Conservation (phyloP, 345 rosid species). For the Clarkia xantiana region DNA sequence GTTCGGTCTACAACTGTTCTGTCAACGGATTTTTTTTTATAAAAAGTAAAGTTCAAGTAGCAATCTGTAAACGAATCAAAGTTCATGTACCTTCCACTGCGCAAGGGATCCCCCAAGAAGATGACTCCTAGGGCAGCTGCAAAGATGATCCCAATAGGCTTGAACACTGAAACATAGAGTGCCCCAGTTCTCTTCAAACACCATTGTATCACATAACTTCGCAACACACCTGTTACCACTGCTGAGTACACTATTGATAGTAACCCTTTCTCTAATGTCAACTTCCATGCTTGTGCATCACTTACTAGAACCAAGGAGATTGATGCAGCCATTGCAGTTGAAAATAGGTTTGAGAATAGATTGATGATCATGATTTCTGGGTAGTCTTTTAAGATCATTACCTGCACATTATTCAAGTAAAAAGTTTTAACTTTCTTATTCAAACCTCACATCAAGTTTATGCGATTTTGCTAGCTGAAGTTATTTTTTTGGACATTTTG, state of each 20-base stretch:
- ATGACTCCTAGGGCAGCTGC: conserved; percentile 4
- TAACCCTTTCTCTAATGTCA: background rate
- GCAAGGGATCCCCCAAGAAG: conserved; percentile 6
- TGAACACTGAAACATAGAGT: conserved; percentile 6
- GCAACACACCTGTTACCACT: background rate
- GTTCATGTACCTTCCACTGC: conserved; percentile 7
- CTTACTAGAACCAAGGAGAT: background rate
- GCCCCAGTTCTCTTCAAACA: background rate
- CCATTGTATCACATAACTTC: background rate
- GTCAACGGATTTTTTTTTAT: background rate
- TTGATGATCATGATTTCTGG: conserved; percentile 4
- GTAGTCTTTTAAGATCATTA: conserved; percentile 3
- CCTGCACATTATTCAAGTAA: too few species aligned
- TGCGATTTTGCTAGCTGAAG: too few species aligned
- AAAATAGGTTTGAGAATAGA: conserved; percentile 3
- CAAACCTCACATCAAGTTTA: too few species aligned
- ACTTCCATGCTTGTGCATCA: background rate
- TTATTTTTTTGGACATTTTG: too few species aligned
- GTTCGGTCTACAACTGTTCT: background rate
- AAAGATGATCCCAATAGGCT: conserved; percentile 8
- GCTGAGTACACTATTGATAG: background rate
- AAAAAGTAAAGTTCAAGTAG: background rate
- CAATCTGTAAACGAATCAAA: background rate
- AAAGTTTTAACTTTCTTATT: too few species aligned
- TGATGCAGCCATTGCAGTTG: background rate